Base-by-base conservation (phyloP, 73 alveolate species). In the Symbiodinium natans region DNA sequence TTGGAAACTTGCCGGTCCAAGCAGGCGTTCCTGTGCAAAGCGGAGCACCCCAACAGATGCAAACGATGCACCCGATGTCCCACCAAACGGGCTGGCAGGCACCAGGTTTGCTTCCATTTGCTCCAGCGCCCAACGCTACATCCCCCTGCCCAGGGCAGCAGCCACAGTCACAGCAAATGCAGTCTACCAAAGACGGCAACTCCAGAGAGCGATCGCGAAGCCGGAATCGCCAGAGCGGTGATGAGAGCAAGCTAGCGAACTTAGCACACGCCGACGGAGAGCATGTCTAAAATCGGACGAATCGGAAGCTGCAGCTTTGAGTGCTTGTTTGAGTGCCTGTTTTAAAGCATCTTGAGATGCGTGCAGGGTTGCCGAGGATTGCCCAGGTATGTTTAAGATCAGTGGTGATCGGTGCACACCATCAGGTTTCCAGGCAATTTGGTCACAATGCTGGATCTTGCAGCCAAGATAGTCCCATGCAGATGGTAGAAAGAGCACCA, bases 161-260 rank as follows among this genome's bases (percentile, higher is more conserved):
- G 82, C 82, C 82, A 29, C 82, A 52, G 3, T 29, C 71, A 21
- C n/a, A 23, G 71, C 17, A 29, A 52, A 23, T 29, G 15, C 23
- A 21, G 68, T 52, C 21, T 27, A 19, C 80, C 80, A 31, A 63
- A n/a, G 33, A 23, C 9, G 77, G 77, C 77, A 29, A 23, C 17
- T 29, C 31, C 80, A 63, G 80, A 29, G 80, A 63, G 27, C 80
- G 80, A 63, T 63, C 80, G 36, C 80, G 80, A n/a, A 63, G 80
- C 36, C 38, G 38, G 36, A 29, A 17, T 36, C 80, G 80, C 80
- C 80, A 29, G 36, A 23, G 27, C 11, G 71, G 31, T 21, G 80
- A n/a, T n/a, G 80, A 63, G 80, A 29, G 80, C 80, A 63, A 63
- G 80, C 80, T 13, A 0, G 80, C 33, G 36, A 29, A 13, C 80